Conservation (phyloP, 805 yeast species). For the Debaryomyces tyrocola region DNA sequence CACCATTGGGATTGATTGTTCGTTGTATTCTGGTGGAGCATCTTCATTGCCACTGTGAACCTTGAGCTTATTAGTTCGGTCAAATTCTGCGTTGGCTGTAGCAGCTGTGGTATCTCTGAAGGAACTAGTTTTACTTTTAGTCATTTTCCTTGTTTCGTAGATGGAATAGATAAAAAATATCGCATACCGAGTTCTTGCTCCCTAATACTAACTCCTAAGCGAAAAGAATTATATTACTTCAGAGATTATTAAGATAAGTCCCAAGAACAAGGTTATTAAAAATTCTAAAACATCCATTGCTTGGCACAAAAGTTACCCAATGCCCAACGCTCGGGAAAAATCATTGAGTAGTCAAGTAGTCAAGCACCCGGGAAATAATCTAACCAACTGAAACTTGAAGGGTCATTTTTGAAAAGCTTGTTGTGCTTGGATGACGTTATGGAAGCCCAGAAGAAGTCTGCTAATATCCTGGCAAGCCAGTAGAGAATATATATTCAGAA, state of each 20-base stretch:
- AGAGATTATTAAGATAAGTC: no score
- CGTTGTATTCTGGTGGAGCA: background rate
- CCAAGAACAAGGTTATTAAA: no score
- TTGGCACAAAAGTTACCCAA: no score
- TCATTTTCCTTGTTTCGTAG: background rate
- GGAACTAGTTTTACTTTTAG: background rate
- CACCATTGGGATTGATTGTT: background rate
- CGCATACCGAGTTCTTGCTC: background rate
- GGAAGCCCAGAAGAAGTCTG: constrained; percentile 75
- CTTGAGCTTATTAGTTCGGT: background rate
- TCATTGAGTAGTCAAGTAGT: no score
- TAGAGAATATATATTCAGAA: constrained; percentile 69
- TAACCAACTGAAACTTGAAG: constrained; percentile 88
- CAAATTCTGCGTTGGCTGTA: background rate
- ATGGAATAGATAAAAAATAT: background rate
- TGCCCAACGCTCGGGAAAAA: no score
- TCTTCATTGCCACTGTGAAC: background rate
- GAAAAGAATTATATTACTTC: no score
- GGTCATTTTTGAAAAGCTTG: constrained; percentile 86
- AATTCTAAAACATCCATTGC: no score
- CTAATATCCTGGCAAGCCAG: constrained; percentile 69
- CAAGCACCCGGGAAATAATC: constrained; percentile 70
- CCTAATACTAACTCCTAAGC: no score
- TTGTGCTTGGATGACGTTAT: constrained; percentile 83
- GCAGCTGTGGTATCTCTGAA: background rate